Conservation (phyloP, 768 basidiomycete genomes). For the Pleurotus eryngii region DNA sequence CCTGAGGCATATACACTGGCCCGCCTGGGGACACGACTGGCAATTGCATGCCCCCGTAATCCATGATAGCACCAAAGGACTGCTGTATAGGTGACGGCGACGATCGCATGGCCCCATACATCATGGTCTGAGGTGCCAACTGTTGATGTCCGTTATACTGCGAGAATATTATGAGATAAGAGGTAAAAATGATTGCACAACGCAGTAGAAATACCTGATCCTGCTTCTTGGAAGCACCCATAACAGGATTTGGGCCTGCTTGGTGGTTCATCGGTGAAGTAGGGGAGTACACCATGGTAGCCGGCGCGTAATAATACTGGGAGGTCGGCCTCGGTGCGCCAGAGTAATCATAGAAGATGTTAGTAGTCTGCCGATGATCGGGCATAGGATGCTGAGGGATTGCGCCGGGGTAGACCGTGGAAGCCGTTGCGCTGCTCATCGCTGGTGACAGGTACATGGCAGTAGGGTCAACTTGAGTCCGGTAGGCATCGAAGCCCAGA, state of each 20-base stretch:
- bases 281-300: conserved; percentile 56
- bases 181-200: conserved; percentile 8
- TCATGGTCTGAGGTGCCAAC: conserved; percentile 35
- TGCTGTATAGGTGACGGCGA: conserved; percentile 41
- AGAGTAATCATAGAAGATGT: conserved; percentile 59
- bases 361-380: conserved; percentile 44
- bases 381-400: conserved; percentile 38
- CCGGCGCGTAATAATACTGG: conserved; percentile 57
- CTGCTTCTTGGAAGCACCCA: conserved; percentile 52
- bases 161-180: not conserved
- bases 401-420: conserved; percentile 48
- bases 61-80: conserved; percentile 40
- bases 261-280: conserved; percentile 44
- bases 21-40: conserved; percentile 41
- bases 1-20: conserved; percentile 38
- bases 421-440: conserved; percentile 37
- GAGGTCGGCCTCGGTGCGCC: conserved; percentile 43
- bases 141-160: conserved; percentile 48
- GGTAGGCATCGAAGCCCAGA: conserved; percentile 47
- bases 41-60: conserved; percentile 43
- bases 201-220: conserved; percentile 43
- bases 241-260: conserved; percentile 41
- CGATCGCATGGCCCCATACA: conserved; percentile 40
- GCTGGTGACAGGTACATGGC: conserved; percentile 43
- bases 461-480: conserved; percentile 42